Evolutionary conservation across 2,329 filamentous ascomycete genomes (phyloP).

Genomic region (Beauveria varroae): DNA sequence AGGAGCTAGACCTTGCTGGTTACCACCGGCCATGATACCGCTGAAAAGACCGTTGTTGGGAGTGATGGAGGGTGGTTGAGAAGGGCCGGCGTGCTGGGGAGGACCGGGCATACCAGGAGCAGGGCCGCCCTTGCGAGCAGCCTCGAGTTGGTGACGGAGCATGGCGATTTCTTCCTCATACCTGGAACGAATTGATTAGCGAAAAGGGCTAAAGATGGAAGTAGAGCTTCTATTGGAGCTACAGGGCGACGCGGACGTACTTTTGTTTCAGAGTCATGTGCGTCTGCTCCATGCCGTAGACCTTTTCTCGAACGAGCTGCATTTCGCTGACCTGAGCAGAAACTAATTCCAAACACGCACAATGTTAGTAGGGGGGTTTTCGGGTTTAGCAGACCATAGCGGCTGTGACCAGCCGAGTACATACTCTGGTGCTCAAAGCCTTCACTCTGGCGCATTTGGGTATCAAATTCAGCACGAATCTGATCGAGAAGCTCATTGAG

Average conservation of each 20-base stretch:
- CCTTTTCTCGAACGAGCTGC: conserved; percentile 86
- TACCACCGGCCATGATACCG: conserved; percentile 87
- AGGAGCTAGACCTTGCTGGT: conserved; percentile 76
- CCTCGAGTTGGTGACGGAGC: conserved; percentile 79
- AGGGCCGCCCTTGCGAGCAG: conserved; percentile 57
- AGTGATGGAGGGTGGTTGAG: conserved; percentile 79
- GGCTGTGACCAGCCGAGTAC: conserved; percentile 30
- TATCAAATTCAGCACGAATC: conserved; percentile 85
- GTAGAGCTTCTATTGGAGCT: conserved; percentile 21
- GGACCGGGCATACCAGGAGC: conserved; percentile 57
- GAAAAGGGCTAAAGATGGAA: conserved; percentile 12
- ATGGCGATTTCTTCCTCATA: conserved; percentile 88
- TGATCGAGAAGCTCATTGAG: conserved; percentile 89
- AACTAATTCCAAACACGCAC: conserved; percentile 46
- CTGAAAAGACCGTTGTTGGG: conserved; percentile 91
- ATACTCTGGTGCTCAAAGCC: conserved; percentile 91
- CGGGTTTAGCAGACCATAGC: not conserved
- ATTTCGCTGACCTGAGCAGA: conserved; percentile 89
- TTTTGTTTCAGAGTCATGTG: conserved; percentile 87
- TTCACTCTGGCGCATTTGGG: conserved; percentile 69
- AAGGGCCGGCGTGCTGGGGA: conserved; percentile 68
- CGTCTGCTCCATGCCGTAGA: conserved; percentile 85
- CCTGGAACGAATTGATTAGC: conserved; percentile 38
- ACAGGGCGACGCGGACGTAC: conserved; percentile 37
- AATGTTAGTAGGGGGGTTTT: conserved; percentile 17